Evolutionary conservation across 495 filamentous ascomycete species (phyloP).

Genomic region (Immersiella caudata): DNA sequence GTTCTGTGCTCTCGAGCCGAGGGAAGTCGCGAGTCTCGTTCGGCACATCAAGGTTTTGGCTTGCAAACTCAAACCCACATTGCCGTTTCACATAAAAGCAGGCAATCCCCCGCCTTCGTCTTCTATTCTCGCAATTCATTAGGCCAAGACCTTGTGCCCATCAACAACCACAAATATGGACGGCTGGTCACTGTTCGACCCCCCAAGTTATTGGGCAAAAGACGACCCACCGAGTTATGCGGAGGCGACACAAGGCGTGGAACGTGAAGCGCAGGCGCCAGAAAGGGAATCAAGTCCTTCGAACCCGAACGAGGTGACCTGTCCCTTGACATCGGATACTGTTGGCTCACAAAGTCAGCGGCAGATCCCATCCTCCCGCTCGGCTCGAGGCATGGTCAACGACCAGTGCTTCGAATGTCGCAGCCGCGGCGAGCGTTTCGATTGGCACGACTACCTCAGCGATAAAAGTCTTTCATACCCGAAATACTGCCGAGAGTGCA

Average conservation of each 20-base stretch:
- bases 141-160: constrained; percentile 13
- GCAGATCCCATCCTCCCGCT: constrained; percentile 9
- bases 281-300: constrained; percentile 10
- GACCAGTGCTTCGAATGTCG: constrained; percentile 11
- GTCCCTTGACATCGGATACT: constrained; percentile 12
- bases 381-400: constrained; percentile 13
- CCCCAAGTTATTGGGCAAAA: constrained; percentile 12
- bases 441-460: constrained; percentile 13
- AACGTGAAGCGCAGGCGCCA: constrained; percentile 13
- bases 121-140: constrained; percentile 14
- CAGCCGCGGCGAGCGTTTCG: constrained; percentile 13
- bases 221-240: constrained; percentile 15
- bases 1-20: constrained; percentile 11
- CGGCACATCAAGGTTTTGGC: constrained; percentile 12
- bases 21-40: constrained; percentile 12
- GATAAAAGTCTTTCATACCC: constrained; percentile 17
- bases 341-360: constrained; percentile 15
- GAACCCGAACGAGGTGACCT: constrained; percentile 14
- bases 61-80: constrained; percentile 13
- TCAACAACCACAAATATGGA: constrained; percentile 14
- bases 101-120: constrained; percentile 10
- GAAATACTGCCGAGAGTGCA: constrained; percentile 17
- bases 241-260: constrained; percentile 9
- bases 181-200: constrained; percentile 12
- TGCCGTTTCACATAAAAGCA: constrained; percentile 13